Conservation (phyloP, 208 protist species). For the Wallacemonas collosoma region DNA sequence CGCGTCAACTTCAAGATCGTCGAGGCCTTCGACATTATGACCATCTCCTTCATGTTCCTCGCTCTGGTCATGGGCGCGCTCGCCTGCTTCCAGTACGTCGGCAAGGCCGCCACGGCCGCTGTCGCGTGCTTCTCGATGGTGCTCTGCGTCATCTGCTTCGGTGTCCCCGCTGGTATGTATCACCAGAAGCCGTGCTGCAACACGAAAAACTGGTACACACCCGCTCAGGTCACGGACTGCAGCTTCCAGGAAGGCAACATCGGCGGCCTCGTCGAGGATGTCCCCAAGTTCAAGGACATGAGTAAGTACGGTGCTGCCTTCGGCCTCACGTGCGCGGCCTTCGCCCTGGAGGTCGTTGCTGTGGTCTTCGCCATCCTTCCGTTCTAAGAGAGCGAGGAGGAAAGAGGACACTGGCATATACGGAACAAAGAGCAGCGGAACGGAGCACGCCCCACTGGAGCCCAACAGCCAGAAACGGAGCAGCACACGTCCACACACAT, state of each 20-base stretch:
- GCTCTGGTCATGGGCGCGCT: constrained; percentile 30
- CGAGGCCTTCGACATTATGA: constrained; percentile 68
- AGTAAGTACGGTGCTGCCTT: constrained; percentile 50
- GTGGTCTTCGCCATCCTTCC: constrained; percentile 36
- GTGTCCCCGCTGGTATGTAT: constrained; percentile 47
- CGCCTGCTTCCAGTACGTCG: constrained; percentile 24
- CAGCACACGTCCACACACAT: too few relatives aligned
- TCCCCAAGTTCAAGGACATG: constrained; percentile 43
- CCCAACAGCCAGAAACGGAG: too few relatives aligned
- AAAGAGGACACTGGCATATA: neutral
- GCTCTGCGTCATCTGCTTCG: constrained; percentile 45
- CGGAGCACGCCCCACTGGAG: too few relatives aligned
- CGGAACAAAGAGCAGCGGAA: neutral
- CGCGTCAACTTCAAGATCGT: constrained; percentile 45
- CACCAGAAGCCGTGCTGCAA: constrained; percentile 49
- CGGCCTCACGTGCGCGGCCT: constrained; percentile 46
- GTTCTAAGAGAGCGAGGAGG: constrained; percentile 18
- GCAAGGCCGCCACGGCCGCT: constrained; percentile 31
- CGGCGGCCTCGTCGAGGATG: constrained; percentile 14
- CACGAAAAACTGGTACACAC: constrained; percentile 28
- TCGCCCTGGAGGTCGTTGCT: constrained; percentile 45
- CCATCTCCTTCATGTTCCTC: constrained; percentile 46
- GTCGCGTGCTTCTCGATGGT: constrained; percentile 35
- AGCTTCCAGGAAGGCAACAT: constrained; percentile 16
- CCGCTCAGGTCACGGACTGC: constrained; percentile 22